Evolutionary conservation across 2,329 filamentous ascomycete genomes (phyloP).

Genomic region (Monilinia polystroma): DNA sequence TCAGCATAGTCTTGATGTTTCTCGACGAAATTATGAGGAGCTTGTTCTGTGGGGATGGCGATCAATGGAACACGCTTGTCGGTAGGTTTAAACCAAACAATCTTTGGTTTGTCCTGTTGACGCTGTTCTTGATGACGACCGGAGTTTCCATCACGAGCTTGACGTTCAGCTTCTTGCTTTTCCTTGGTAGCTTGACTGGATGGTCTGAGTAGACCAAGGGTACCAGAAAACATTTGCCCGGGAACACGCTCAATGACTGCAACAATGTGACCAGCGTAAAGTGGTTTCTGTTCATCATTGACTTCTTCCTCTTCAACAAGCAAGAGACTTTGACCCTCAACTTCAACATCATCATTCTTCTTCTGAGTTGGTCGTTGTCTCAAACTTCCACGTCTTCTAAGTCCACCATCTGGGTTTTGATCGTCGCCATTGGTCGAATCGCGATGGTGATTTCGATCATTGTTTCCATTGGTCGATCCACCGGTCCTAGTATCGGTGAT

Average conservation of each 20-base stretch:
- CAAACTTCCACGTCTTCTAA: conserved; percentile 88
- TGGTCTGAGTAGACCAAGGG: conserved; percentile 86
- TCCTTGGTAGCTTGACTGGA: conserved; percentile 99
- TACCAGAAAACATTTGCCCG: conserved; percentile 98
- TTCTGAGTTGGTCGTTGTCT: conserved; percentile 97
- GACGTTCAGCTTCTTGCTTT: conserved; percentile 96
- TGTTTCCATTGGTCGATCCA: conserved; percentile 71
- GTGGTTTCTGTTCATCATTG: conserved; percentile 94
- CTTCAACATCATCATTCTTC: conserved; percentile 99
- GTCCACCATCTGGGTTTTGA: conserved; percentile 64
- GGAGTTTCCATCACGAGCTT: conserved; percentile 78
- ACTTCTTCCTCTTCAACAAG: conserved; percentile 98
- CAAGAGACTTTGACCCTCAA: conserved; percentile 94
- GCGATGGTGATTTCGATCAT: conserved; percentile 52
- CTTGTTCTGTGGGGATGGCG: conserved; percentile 96
- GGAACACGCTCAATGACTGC: conserved; percentile 96
- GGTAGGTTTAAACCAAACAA: conserved; percentile 99
- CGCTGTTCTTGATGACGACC: conserved; percentile 74
- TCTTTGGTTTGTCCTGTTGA: conserved; percentile 96
- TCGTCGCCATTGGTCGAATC: conserved; percentile 61
- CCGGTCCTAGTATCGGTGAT: conserved; percentile 86
- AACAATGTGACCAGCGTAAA: conserved; percentile 96
- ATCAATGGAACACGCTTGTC: conserved; percentile 98
- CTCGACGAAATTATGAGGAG: conserved; percentile 95
- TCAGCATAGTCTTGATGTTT: conserved; percentile 97